A percentile compares a stretch with the other conserved stretches of the same genome.
Evolutionary conservation across 1,284 basidiomycete species (phyloP).

Genomic region (Microbotryum violaceum): DNA sequence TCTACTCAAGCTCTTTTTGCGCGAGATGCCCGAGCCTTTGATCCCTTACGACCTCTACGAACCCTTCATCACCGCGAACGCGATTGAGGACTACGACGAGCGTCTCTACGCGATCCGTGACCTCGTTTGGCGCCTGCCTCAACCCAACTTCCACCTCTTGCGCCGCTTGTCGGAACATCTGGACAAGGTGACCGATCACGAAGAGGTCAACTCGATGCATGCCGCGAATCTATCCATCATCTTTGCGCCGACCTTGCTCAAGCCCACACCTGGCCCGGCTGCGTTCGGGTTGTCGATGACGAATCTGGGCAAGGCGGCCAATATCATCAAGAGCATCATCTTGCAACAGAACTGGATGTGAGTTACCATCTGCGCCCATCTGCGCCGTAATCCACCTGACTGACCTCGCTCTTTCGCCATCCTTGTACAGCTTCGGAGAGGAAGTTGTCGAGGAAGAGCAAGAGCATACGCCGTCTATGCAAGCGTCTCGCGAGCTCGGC

Average conservation of each 20-base stretch:
- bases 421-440: no score
- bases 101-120: slow-evolving; percentile 56
- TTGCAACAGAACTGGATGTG: slow-evolving; percentile 46
- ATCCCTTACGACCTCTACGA: slow-evolving; percentile 63
- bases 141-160: slow-evolving; percentile 62
- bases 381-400: no score
- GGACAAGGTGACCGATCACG: slow-evolving; percentile 72
- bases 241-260: slow-evolving; percentile 62
- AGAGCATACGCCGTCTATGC: no score
- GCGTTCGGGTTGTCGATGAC: slow-evolving; percentile 64
- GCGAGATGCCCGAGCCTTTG: slow-evolving; percentile 64
- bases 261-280: slow-evolving; percentile 53
- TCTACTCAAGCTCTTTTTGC: slow-evolving; percentile 72
- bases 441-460: no score
- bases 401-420: no score
- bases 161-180: slow-evolving; percentile 68
- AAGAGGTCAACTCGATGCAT: slow-evolving; percentile 78
- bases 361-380: background rate
- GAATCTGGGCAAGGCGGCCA: slow-evolving; percentile 66
- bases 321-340: slow-evolving; percentile 66
- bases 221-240: slow-evolving; percentile 71
- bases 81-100: slow-evolving; percentile 58
- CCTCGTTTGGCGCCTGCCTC: slow-evolving; percentile 60
- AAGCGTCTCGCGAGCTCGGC: no score
- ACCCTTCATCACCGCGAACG: slow-evolving; percentile 59